Evolutionary conservation across 352 stramenopile genomes (phyloP), one percentile per base, ranked within the genome.

Genomic region (Globisporangium viniferum): DNA sequence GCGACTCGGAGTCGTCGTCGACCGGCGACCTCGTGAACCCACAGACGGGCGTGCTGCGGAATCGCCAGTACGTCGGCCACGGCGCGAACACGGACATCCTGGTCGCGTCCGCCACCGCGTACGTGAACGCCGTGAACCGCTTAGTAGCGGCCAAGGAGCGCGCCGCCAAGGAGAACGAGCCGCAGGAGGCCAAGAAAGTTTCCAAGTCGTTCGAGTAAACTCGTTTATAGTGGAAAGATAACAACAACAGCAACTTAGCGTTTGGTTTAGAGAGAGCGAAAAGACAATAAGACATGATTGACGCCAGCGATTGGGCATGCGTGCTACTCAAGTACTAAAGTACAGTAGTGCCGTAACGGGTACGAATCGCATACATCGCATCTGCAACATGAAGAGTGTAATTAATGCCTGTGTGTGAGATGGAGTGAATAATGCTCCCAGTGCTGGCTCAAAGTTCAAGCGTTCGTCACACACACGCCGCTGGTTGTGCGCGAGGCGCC

Each of bases 1-100:
- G 44, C 18, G 44, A 51, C 44, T 51, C 44, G 44, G 44, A 51
- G 18, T 51, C 56, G 0, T 74, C 75, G 31, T 64, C 75, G 2
- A 49, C 66, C 3, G 70, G 72, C 24, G 84, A 86, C 59, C 76
- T 94, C 51, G 82, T 94, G 68, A 97, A 97, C 76, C 86, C 90
- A 31, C 90, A 97, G 82, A 96, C 90, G 8, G 89, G 86, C 69
- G 74, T 89, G 39, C 73, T 79, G 20, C 89, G 86, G 69, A 84
- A 87, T 73, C 86, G 88, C 62, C 90, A 95, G 72, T 97, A 95
- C 73, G 90, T 95, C 20, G 90, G 90, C 63, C 88, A 96, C 73
- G 90, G 90, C 53, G 89, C 90, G 39, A 94, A 97, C 81, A 95
- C 85, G 39, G 90, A 97, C 73, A 97, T 97, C 62, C 74, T 97